Conservation (phyloP, 345 rosid genomes). For the Melastoma malabathricum region DNA sequence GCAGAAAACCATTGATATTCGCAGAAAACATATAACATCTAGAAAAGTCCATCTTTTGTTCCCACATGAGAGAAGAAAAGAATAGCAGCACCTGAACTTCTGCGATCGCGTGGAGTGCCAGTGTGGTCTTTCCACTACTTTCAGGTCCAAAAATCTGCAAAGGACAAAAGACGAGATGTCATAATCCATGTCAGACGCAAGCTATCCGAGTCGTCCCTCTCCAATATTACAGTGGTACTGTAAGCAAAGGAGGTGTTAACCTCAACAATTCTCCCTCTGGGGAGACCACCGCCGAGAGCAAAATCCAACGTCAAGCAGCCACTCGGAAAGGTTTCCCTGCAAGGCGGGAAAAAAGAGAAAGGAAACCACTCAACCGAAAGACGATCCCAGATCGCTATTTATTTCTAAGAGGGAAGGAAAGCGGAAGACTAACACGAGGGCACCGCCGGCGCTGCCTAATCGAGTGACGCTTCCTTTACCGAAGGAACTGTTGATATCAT, state of each 20-base stretch:
- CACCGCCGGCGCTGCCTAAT: slow-evolving; percentile 94
- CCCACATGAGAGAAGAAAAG: slow-evolving; percentile 1
- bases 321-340: slow-evolving; percentile 87
- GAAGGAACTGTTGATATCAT: slow-evolving; percentile 75
- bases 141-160: slow-evolving; percentile 87
- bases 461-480: slow-evolving; percentile 94
- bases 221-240: too few relatives aligned
- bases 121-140: slow-evolving; percentile 91
- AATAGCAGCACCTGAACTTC: slow-evolving; percentile 65
- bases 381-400: not conserved
- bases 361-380: not conserved
- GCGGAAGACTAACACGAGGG: slow-evolving; percentile 57
- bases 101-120: slow-evolving; percentile 98
- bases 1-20: slow-evolving; percentile 3
- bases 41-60: too few relatives aligned
- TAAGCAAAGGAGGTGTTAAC: slow-evolving; percentile 17
- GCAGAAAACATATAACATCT: not conserved
- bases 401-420: slow-evolving; percentile 4
- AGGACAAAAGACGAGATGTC: not conserved
- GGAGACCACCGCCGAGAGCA: slow-evolving; percentile 95
- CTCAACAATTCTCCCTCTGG: slow-evolving; percentile 94
- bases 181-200: too few relatives aligned
- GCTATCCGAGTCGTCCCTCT: not conserved
- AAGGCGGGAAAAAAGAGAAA: slow-evolving; percentile 4
- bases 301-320: slow-evolving; percentile 87